Evolutionary conservation across 2,329 filamentous ascomycete species (phyloP).

Genomic region (Diaporthe citriasiana): DNA sequence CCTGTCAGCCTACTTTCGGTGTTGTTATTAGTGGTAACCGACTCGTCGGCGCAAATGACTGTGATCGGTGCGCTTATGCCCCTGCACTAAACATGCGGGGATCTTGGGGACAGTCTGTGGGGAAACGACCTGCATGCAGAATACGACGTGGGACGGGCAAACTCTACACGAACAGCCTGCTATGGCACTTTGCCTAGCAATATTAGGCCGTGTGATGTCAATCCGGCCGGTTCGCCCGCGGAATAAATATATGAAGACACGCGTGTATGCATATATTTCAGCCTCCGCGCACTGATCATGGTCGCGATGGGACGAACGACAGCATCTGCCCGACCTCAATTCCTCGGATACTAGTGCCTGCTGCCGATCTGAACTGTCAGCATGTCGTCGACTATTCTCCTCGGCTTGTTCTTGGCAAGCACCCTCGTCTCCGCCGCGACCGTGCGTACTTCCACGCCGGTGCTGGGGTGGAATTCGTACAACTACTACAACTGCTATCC

Average conservation of each 20-base stretch:
- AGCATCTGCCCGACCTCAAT: background rate
- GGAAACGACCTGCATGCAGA: conserved; percentile 6
- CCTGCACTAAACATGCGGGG: conserved; percentile 29
- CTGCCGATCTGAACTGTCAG: conserved; percentile 8
- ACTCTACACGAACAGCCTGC: background rate
- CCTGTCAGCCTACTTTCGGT: background rate
- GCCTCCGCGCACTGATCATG: background rate
- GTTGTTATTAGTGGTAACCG: conserved; percentile 18
- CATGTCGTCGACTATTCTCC: conserved; percentile 13
- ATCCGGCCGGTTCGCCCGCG: background rate
- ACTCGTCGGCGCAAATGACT: conserved; percentile 28
- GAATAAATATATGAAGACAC: background rate
- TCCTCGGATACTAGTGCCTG: background rate
- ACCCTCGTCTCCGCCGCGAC: conserved; percentile 36
- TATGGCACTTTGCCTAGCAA: conserved; percentile 25
- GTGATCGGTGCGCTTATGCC: conserved; percentile 36
- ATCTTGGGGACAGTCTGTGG: conserved; percentile 22
- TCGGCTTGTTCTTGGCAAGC: conserved; percentile 32
- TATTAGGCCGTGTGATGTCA: conserved; percentile 6
- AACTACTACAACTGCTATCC: conserved; percentile 68
- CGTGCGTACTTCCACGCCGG: conserved; percentile 50
- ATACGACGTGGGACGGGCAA: conserved; percentile 29
- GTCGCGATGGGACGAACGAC: background rate
- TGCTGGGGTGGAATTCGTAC: conserved; percentile 72
- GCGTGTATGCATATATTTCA: background rate